phyloP scores from a whole-genome alignment of 345 rosid genomes.

The Pugionium dolabratum region DNA sequence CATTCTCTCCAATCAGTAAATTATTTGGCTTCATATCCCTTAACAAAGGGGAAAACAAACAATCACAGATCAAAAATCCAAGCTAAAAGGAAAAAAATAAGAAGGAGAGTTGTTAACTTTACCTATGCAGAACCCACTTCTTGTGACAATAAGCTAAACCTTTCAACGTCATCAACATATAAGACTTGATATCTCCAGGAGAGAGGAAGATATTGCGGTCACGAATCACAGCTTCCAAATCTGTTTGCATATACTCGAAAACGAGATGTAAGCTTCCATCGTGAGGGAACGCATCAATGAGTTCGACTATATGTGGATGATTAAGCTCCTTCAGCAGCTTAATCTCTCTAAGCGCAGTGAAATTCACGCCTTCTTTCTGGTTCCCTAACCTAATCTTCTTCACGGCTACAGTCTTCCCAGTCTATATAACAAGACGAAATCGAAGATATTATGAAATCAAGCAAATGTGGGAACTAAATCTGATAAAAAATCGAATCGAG shows the following conservation, averaged over 20 bases:
- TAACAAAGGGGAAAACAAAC: not conserved
- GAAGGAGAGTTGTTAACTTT: too few relatives aligned
- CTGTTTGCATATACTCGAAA: conserved; percentile 68
- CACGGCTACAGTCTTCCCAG: conserved; percentile 59
- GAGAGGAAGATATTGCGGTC: conserved; percentile 59
- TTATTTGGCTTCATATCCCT: conserved; percentile 75
- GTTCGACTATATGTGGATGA: conserved; percentile 55
- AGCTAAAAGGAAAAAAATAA: not conserved
- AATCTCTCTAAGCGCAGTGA: conserved; percentile 64
- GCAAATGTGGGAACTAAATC: not conserved
- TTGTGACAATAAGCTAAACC: conserved; percentile 59
- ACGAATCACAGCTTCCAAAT: conserved; percentile 66
- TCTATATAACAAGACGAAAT: conserved; percentile 30
- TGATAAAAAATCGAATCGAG: not conserved
- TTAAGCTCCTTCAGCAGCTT: conserved; percentile 60
- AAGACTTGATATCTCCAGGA: conserved; percentile 61
- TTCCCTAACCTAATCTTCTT: conserved; percentile 64
- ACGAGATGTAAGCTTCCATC: conserved; percentile 61
- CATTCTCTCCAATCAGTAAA: conserved; percentile 57
- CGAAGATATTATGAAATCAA: not conserved
- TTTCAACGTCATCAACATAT: conserved; percentile 58
- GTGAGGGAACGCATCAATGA: conserved; percentile 64
- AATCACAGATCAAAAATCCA: not conserved
- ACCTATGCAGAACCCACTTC: conserved; percentile 72
- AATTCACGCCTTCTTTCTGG: conserved; percentile 65